Conservation (phyloP, 495 filamentous ascomycete species). For the Mycothermus thermophilus region DNA sequence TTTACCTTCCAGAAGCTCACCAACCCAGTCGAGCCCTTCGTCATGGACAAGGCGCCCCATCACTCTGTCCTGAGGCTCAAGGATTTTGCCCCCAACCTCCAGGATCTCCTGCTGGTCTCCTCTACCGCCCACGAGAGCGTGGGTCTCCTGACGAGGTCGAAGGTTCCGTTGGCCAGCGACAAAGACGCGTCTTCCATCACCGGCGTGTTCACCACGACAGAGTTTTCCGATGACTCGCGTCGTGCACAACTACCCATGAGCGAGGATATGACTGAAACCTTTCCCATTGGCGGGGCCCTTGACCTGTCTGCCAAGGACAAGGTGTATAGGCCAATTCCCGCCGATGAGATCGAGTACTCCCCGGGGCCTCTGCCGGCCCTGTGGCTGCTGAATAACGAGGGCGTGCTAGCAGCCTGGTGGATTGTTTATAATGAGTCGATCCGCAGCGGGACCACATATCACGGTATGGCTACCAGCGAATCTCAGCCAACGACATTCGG, state of each 20-base stretch:
- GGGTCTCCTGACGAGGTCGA: slow-evolving; percentile 59
- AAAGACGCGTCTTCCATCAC: slow-evolving; percentile 45
- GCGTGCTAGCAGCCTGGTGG: slow-evolving; percentile 78
- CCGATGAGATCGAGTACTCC: slow-evolving; percentile 58
- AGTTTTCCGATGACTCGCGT: slow-evolving; percentile 59
- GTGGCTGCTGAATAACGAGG: slow-evolving; percentile 80
- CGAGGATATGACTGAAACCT: slow-evolving; percentile 51
- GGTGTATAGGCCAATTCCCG: slow-evolving; percentile 61
- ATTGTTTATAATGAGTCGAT: slow-evolving; percentile 80
- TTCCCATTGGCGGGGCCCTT: slow-evolving; percentile 62
- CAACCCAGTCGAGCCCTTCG: slow-evolving; percentile 58
- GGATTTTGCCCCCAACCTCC: slow-evolving; percentile 63
- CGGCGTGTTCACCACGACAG: slow-evolving; percentile 58
- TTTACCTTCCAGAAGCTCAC: slow-evolving; percentile 60
- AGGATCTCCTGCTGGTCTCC: slow-evolving; percentile 65
- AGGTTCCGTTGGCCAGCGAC: slow-evolving; percentile 46
- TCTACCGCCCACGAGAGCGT: slow-evolving; percentile 70
- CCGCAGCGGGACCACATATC: slow-evolving; percentile 53
- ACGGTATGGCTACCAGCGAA: slow-evolving; percentile 43
- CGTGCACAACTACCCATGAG: slow-evolving; percentile 63
- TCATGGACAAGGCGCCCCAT: slow-evolving; percentile 51
- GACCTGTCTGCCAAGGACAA: slow-evolving; percentile 74
- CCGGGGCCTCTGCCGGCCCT: slow-evolving; percentile 73
- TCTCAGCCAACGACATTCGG: slow-evolving; percentile 14
- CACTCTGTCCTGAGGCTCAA: slow-evolving; percentile 62